Evolutionary conservation across 2,329 filamentous ascomycete species (phyloP).

Genomic region (Cadophora gregata): DNA sequence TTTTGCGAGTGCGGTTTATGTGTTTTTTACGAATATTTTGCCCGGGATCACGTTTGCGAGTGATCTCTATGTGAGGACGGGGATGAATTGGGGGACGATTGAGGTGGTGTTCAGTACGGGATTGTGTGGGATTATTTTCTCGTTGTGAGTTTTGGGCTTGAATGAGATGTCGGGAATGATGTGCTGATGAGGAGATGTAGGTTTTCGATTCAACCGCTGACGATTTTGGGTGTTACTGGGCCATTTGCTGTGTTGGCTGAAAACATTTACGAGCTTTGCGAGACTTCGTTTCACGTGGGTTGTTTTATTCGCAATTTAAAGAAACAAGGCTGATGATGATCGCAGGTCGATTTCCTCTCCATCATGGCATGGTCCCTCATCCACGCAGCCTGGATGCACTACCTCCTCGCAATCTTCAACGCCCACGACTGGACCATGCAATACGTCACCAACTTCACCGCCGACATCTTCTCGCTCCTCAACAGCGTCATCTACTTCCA

Average conservation of each 20-base stretch:
- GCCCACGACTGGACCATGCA: conserved; percentile 74
- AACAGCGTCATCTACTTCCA: conserved; percentile 74
- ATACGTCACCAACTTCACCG: conserved; percentile 71
- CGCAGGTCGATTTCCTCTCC: conserved; percentile 63
- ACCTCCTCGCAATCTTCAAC: conserved; percentile 68
- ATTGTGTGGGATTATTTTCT: conserved; percentile 67
- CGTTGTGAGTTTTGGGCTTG: conserved; percentile 52
- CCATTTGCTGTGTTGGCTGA: conserved; percentile 72
- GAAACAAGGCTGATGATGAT: neutral
- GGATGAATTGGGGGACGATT: conserved; percentile 68
- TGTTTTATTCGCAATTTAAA: neutral
- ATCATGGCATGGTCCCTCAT: conserved; percentile 73
- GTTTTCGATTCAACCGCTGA: conserved; percentile 66
- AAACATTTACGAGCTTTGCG: conserved; percentile 66
- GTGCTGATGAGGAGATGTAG: conserved; percentile 35
- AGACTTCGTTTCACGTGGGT: conserved; percentile 58
- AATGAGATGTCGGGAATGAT: neutral
- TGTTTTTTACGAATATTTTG: conserved; percentile 71
- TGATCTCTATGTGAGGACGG: conserved; percentile 67
- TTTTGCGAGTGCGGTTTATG: conserved; percentile 66
- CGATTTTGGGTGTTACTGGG: conserved; percentile 69
- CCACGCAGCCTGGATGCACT: conserved; percentile 70
- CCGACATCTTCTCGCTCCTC: conserved; percentile 69
- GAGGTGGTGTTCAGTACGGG: conserved; percentile 72
- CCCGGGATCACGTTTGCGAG: conserved; percentile 72